Percentiles rank a stretch among this genome's conserved stretches.
Evolutionary conservation across 1,284 basidiomycete species (phyloP).

Genomic region (Microstroma glucosiphilum): DNA sequence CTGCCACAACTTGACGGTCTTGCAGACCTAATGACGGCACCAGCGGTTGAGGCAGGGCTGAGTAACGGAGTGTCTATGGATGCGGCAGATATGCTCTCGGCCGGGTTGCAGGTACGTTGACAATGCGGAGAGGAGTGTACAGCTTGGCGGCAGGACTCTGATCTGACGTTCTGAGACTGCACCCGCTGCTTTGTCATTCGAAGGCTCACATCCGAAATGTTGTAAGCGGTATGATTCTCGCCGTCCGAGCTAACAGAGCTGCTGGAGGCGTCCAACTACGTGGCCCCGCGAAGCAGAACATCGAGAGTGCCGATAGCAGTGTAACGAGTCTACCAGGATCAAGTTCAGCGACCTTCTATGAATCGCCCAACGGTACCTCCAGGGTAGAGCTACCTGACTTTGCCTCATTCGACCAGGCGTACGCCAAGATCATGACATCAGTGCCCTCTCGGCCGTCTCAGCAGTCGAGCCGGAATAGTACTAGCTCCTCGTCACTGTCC

Average conservation of each 20-base stretch:
- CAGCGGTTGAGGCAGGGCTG: conserved; percentile 51
- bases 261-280: conserved; percentile 11
- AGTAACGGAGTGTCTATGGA: conserved; percentile 46
- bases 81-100: conserved; percentile 47
- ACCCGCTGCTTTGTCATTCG: neutral
- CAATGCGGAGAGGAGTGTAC: neutral
- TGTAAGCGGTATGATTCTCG: conserved; percentile 35
- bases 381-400: neutral
- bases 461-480: conserved; percentile 4
- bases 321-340: too few species aligned
- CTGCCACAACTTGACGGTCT: conserved; percentile 51
- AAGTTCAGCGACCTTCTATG: neutral
- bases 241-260: conserved; percentile 38
- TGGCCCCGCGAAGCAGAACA: too few species aligned
- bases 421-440: too few species aligned
- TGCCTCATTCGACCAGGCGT: too few species aligned
- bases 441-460: neutral
- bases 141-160: neutral
- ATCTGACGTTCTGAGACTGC: neutral
- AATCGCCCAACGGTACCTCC: neutral
- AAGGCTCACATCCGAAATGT: conserved; percentile 44
- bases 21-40: conserved; percentile 51
- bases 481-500: neutral
- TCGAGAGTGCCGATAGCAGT: too few species aligned
- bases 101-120: conserved; percentile 44